phyloP scores from a whole-genome alignment of 495 filamentous ascomycete genomes.

The Penicillium ochrochloron region DNA sequence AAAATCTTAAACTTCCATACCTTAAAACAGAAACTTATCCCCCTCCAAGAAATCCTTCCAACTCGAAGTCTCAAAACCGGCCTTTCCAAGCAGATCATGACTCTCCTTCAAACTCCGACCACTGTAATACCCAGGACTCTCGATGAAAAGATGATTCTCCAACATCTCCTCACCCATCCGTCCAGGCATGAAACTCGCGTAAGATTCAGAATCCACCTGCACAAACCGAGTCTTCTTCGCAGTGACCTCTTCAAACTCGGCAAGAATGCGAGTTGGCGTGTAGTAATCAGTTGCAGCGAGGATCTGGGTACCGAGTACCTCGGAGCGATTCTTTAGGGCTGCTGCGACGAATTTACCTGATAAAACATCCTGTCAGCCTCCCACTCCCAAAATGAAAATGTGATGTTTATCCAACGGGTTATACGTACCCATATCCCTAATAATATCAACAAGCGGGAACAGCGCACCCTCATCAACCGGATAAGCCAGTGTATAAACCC shows the following conservation, averaged over 20 bases:
- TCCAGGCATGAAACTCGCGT: not conserved
- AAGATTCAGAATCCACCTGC: not conserved
- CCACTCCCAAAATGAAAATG: not conserved
- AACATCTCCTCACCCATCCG: not conserved
- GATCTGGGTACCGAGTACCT: not conserved
- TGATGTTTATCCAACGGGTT: not conserved
- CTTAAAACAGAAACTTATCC: not conserved
- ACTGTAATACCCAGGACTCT: not conserved
- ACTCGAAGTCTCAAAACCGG: not conserved
- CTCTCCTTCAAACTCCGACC: not conserved
- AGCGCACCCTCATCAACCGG: not conserved
- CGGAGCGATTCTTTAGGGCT: not conserved
- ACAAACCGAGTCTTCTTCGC: not conserved
- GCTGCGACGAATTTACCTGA: not conserved
- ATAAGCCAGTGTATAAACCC: not conserved
- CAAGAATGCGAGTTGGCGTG: not conserved
- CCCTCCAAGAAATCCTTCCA: not conserved
- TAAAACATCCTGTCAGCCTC: not conserved
- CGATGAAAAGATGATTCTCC: not conserved
- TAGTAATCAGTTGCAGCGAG: not conserved
- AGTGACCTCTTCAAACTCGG: not conserved
- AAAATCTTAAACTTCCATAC: not conserved
- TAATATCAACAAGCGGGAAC: not conserved
- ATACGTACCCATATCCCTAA: not conserved
- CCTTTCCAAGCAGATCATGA: not conserved